Conservation (phyloP, 192 early-diverging fungal genomes). For the Dimargaris cristalligena region DNA sequence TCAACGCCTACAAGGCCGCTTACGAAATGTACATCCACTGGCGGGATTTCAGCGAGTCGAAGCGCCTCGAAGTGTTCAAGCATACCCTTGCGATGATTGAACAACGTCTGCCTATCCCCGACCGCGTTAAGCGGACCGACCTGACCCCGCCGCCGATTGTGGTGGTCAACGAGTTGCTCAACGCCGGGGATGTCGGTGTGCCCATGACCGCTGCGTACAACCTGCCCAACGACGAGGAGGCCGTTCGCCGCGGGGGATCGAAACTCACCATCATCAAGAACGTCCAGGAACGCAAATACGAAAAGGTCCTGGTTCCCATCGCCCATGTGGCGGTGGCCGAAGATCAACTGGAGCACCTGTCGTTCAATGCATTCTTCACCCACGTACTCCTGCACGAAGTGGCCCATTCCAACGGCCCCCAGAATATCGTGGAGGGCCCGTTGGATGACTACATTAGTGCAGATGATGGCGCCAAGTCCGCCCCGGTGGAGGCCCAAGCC, state of each 20-base stretch:
- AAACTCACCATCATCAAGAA: slow-evolving; percentile 62
- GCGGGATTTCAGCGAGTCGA: slow-evolving; percentile 38
- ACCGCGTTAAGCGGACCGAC: slow-evolving; percentile 39
- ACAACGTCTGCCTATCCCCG: slow-evolving; percentile 44
- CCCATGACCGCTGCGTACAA: slow-evolving; percentile 66
- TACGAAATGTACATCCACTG: slow-evolving; percentile 53
- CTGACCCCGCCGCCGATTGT: slow-evolving; percentile 49
- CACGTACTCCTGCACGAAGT: slow-evolving; percentile 60
- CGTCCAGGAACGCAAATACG: slow-evolving; percentile 53
- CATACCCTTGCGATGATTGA: slow-evolving; percentile 45
- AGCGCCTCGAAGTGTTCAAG: slow-evolving; percentile 44
- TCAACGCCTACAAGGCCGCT: slow-evolving; percentile 44
- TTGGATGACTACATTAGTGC: too few species aligned
- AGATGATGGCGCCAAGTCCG: too few species aligned
- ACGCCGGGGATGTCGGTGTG: slow-evolving; percentile 51
- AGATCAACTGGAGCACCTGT: slow-evolving; percentile 36
- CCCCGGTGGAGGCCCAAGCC: too few species aligned
- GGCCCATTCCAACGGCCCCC: slow-evolving; percentile 51
- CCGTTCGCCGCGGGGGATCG: slow-evolving; percentile 45
- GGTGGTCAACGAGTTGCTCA: slow-evolving; percentile 56
- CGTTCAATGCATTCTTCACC: slow-evolving; percentile 49
- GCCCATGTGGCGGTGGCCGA: slow-evolving; percentile 31
- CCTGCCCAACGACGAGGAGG: slow-evolving; percentile 58
- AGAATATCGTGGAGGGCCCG: slow-evolving; percentile 22
- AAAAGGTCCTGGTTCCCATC: slow-evolving; percentile 42